Conservation (phyloP, 495 filamentous ascomycete genomes). For the Podospora sp. region DNA sequence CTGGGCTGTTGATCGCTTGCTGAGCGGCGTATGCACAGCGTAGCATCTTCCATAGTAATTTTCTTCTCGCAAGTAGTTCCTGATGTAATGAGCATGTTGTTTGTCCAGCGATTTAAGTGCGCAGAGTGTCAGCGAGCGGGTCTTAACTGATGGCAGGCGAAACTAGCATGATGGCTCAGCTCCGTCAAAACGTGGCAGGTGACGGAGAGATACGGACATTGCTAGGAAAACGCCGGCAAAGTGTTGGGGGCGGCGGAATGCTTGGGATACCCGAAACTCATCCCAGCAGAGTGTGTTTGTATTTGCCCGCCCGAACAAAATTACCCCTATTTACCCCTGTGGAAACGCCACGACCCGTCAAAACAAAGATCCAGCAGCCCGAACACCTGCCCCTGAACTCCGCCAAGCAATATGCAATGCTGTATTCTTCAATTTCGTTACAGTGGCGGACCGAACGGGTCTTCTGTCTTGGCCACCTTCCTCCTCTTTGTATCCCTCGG, state of each 20-base stretch:
- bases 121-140: too few species aligned
- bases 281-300: too few species aligned
- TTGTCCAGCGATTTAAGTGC: too few species aligned
- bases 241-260: too few species aligned
- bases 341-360: neutral
- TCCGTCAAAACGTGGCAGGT: too few species aligned
- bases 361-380: neutral
- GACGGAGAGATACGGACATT: too few species aligned
- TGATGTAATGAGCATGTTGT: neutral
- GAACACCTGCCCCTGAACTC: neutral
- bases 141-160: too few species aligned
- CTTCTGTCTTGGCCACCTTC: conserved; percentile 59
- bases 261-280: too few species aligned
- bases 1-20: neutral
- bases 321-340: neutral
- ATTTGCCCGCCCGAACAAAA: neutral
- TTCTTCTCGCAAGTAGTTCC: neutral
- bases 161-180: too few species aligned
- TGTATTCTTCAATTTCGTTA: conserved; percentile 7
- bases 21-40: neutral
- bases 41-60: neutral
- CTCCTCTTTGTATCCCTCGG: conserved; percentile 57
- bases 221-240: too few species aligned
- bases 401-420: neutral
- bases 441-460: conserved; percentile 56